Evolutionary conservation across 192 early-diverging fungal genomes (phyloP).

Genomic region (Allomyces macrogynus): DNA sequence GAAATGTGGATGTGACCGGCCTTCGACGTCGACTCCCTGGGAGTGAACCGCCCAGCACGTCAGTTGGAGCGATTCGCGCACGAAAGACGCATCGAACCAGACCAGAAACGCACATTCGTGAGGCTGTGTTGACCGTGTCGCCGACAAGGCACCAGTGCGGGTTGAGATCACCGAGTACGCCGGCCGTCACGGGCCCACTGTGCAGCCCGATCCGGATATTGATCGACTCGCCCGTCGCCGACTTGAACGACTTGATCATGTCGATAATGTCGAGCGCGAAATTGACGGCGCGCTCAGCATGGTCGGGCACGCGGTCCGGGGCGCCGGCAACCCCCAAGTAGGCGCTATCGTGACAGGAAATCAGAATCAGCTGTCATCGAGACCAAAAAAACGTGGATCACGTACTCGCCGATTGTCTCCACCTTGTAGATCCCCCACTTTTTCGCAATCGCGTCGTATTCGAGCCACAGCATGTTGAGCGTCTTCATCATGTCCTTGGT

Average conservation of each 20-base stretch:
- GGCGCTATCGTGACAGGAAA: background rate
- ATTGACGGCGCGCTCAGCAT: constrained; percentile 8
- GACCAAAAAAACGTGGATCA: too few species aligned
- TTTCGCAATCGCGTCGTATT: constrained; percentile 21
- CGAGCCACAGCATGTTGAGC: constrained; percentile 18
- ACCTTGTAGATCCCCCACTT: constrained; percentile 21
- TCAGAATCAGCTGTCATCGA: too few species aligned
- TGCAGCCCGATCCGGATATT: constrained; percentile 20
- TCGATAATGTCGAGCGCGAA: constrained; percentile 16
- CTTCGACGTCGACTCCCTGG: constrained; percentile 14
- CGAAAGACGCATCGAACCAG: too few species aligned
- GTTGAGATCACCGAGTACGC: constrained; percentile 19
- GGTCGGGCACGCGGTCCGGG: constrained; percentile 4
- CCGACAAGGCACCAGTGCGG: constrained; percentile 22
- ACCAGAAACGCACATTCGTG: constrained; percentile 2
- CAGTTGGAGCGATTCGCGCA: too few species aligned
- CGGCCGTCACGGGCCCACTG: constrained; percentile 23
- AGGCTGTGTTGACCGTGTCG: constrained; percentile 22
- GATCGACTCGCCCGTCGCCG: constrained; percentile 16
- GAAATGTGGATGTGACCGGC: constrained; percentile 19
- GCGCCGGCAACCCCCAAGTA: constrained; percentile 6
- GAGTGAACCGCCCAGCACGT: too few species aligned
- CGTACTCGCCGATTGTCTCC: constrained; percentile 20
- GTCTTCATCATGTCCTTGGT: constrained; percentile 21
- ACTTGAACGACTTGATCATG: constrained; percentile 15